Conservation (phyloP, 1,284 basidiomycete genomes). For the Hypsizygus ulmarius region DNA sequence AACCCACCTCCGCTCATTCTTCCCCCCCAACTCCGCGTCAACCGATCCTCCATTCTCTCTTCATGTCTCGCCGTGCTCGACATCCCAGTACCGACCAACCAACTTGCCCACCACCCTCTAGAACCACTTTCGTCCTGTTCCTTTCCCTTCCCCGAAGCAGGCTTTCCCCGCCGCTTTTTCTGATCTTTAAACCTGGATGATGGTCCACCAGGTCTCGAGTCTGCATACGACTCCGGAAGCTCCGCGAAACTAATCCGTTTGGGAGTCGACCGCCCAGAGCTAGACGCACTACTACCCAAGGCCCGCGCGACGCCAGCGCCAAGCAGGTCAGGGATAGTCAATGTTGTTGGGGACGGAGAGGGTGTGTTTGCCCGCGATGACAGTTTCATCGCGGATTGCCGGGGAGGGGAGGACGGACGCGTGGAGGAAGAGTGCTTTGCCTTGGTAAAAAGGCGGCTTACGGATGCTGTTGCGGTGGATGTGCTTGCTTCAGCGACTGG, state of each 20-base stretch:
- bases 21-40: conserved; percentile 33
- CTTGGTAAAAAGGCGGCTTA: conserved; percentile 73
- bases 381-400: conserved; percentile 52
- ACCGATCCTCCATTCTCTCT: conserved; percentile 49
- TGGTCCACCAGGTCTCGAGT: conserved; percentile 24
- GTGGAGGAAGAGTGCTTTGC: conserved; percentile 60
- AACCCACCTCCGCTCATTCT: conserved; percentile 46
- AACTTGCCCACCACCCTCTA: conserved; percentile 49
- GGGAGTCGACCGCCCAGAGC: conserved; percentile 57
- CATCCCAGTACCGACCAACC: conserved; percentile 36
- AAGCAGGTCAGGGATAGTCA: conserved; percentile 25
- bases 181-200: conserved; percentile 28
- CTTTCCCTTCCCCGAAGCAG: conserved; percentile 17
- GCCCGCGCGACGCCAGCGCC: conserved; percentile 21
- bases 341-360: conserved; percentile 30
- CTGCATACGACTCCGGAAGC: conserved; percentile 59
- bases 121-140: conserved; percentile 6
- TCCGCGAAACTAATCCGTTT: conserved; percentile 75
- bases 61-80: conserved; percentile 33
- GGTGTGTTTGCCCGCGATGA: conserved; percentile 30
- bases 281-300: conserved; percentile 25
- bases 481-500: conserved; percentile 52
- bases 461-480: conserved; percentile 69
- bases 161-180: conserved; percentile 16
- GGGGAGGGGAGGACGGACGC: conserved; percentile 49